Conservation (phyloP, 2,329 filamentous ascomycete genomes). For the Tolypocladium inflatum region DNA sequence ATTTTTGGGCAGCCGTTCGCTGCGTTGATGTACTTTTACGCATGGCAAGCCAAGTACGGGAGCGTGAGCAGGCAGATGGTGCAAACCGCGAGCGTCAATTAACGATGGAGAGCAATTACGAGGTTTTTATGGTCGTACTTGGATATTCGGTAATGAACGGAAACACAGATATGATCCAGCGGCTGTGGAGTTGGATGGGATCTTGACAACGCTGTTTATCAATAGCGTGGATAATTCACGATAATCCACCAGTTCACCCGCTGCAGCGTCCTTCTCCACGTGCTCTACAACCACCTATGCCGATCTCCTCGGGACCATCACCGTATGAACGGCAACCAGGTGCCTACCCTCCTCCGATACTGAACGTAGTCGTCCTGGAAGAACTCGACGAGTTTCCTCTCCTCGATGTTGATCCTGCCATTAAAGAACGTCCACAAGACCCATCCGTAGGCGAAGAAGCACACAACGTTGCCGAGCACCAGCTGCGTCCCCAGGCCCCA, state of each 20-base stretch:
- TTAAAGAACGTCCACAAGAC: conserved; percentile 85
- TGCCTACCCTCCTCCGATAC: conserved; percentile 62
- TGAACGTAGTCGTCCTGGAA: conserved; percentile 74
- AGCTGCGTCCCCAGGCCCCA: conserved; percentile 95
- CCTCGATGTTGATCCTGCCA: conserved; percentile 65
- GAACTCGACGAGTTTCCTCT: conserved; percentile 66
- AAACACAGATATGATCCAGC: too few species aligned
- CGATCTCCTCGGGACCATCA: conserved; percentile 3
- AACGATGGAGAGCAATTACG: not conserved
- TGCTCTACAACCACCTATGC: not conserved
- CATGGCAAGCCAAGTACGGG: conserved; percentile 97
- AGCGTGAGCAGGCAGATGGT: conserved; percentile 50
- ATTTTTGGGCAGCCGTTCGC: conserved; percentile 91
- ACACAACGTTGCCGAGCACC: conserved; percentile 75
- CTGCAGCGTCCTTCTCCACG: not conserved
- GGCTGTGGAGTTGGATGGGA: not conserved
- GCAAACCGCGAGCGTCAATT: not conserved
- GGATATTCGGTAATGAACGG: not conserved
- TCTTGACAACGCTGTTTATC: not conserved
- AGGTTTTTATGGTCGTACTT: not conserved
- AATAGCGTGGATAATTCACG: not conserved
- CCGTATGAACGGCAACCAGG: conserved; percentile 64
- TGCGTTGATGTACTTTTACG: conserved; percentile 90
- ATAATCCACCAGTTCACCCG: not conserved
- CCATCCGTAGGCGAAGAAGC: conserved; percentile 61